phyloP scores from a whole-genome alignment of 345 rosid genomes.

The Corchorus olitorius region DNA sequence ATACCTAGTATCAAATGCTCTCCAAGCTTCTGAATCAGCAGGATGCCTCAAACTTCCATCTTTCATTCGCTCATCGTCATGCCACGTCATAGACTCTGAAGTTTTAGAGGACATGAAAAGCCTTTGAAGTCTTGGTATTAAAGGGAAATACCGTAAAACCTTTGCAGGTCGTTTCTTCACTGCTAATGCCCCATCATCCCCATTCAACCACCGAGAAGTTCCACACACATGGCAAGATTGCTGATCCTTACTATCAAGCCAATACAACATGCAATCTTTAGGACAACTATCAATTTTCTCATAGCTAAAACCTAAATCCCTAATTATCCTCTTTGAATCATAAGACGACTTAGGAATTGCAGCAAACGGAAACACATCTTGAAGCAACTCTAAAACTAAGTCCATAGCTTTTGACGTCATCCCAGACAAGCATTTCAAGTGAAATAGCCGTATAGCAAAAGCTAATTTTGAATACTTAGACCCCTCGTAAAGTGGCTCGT shows the following conservation, averaged over 20 bases:
- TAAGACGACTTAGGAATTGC: no score
- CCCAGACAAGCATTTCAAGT: no score
- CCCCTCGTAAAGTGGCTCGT: no score
- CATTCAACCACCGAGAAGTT: not conserved
- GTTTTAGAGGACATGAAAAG: not conserved
- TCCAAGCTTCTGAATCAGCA: not conserved
- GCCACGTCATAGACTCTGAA: not conserved
- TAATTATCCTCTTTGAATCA: no score
- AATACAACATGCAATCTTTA: not conserved
- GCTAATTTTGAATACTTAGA: no score
- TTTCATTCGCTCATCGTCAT: not conserved
- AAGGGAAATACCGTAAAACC: not conserved
- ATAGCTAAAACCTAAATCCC: no score
- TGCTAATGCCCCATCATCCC: not conserved
- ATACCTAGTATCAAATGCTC: no score
- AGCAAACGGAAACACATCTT: no score
- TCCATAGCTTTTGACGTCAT: no score
- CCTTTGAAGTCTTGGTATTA: not conserved
- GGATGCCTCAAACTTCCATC: not conserved
- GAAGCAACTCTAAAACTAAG: no score
- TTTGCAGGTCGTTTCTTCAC: not conserved
- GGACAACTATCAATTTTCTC: no score
- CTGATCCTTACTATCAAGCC: not conserved
- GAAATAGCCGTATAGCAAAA: no score
- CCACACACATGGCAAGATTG: not conserved